Evolutionary conservation across 768 basidiomycete species (phyloP).

Genomic region (Lactarius psammicola): DNA sequence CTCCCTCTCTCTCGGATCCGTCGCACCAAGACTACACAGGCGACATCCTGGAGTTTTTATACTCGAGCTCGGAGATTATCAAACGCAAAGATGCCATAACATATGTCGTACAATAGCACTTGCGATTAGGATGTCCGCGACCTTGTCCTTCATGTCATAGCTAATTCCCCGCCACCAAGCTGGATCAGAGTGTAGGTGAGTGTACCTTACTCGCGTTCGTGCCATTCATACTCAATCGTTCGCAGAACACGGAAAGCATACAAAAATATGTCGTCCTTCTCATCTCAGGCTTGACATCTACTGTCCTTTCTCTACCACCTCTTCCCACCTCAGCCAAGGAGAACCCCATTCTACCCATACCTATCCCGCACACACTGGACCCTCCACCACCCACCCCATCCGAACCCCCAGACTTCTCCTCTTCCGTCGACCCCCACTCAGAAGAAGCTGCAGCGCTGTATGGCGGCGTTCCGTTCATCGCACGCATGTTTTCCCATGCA

Average conservation of each 20-base stretch:
- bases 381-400: conserved; percentile 23
- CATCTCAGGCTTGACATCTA: conserved; percentile 82
- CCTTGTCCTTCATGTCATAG: conserved; percentile 74
- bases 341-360: conserved; percentile 55
- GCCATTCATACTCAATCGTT: conserved; percentile 12
- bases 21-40: conserved; percentile 36
- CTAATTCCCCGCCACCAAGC: conserved; percentile 78
- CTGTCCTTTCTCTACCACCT: conserved; percentile 68
- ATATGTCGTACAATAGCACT: conserved; percentile 44
- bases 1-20: conserved; percentile 15
- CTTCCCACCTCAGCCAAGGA: conserved; percentile 64
- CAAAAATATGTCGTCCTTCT: conserved; percentile 77
- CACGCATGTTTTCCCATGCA: conserved; percentile 84
- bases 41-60: conserved; percentile 73
- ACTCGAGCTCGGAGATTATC: conserved; percentile 71
- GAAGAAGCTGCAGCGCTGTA: conserved; percentile 28
- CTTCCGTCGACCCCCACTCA: conserved; percentile 11
- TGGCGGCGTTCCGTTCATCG: conserved; percentile 59
- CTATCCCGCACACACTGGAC: conserved; percentile 43
- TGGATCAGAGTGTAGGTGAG: conserved; percentile 84
- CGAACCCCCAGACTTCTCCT: conserved; percentile 29
- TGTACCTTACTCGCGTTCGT: not conserved
- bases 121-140: conserved; percentile 78
- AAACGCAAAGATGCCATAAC: conserved; percentile 73
- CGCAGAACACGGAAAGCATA: conserved; percentile 69